Conservation (phyloP, 768 basidiomycete genomes). For the Pilatotrama ljubarskyi region DNA sequence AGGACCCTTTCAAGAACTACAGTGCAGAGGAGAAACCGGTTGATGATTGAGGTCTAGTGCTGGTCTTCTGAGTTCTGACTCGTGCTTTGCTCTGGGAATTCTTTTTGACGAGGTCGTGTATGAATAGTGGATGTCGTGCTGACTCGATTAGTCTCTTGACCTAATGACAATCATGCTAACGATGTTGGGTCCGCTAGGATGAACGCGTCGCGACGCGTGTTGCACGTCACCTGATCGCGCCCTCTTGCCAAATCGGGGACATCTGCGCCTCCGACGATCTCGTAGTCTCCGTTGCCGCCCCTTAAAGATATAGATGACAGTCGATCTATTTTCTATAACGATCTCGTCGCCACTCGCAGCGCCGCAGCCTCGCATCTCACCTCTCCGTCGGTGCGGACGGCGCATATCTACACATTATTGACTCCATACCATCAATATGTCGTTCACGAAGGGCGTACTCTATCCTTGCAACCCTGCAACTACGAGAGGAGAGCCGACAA, state of each 20-base stretch:
- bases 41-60: constrained; percentile 10
- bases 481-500: constrained; percentile 66
- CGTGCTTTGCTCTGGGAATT: neutral
- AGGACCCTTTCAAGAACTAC: constrained; percentile 83
- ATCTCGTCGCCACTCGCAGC: constrained; percentile 4
- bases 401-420: neutral
- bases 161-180: neutral
- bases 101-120: neutral
- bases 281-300: too few relatives aligned
- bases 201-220: constrained; percentile 15
- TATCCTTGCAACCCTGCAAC: constrained; percentile 75
- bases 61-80: neutral
- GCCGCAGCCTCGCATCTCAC: neutral
- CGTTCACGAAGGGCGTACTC: constrained; percentile 47
- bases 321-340: too few relatives aligned
- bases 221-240: constrained; percentile 15
- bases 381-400: neutral
- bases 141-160: too few relatives aligned
- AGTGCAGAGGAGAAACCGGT: constrained; percentile 25
- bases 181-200: too few relatives aligned
- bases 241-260: constrained; percentile 19
- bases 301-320: too few relatives aligned
- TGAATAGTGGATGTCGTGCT: neutral
- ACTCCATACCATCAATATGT: constrained; percentile 40
- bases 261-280: constrained; percentile 16